phyloP scores from a whole-genome alignment of 2,329 filamentous ascomycete species.

The Teratosphaeriaceae sp. region DNA sequence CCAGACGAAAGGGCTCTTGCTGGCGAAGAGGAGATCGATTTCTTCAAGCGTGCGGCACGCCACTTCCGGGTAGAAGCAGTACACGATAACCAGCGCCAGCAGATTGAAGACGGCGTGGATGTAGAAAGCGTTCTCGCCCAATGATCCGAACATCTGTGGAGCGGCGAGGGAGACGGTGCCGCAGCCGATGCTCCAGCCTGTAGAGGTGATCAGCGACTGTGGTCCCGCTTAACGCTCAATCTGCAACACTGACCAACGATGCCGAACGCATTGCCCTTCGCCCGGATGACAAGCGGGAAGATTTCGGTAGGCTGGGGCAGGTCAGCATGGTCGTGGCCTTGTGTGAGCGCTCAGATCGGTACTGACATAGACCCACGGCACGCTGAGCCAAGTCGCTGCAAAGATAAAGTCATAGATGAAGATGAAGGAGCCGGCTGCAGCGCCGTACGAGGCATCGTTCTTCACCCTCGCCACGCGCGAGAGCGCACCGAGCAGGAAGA shows the following conservation, averaged over 20 bases:
- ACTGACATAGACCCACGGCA: slow-evolving; percentile 5
- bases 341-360: no score
- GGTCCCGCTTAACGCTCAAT: neutral
- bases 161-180: slow-evolving; percentile 3
- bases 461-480: slow-evolving; percentile 1
- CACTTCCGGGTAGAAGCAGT: slow-evolving; percentile 3
- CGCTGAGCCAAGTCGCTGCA: slow-evolving; percentile 1
- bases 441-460: neutral
- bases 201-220: neutral
- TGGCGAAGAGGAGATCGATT: slow-evolving; percentile 3
- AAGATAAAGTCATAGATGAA: slow-evolving; percentile 5
- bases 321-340: neutral
- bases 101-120: slow-evolving; percentile 5
- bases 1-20: slow-evolving; percentile 1
- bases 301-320: slow-evolving; percentile 1
- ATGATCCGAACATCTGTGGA: slow-evolving; percentile 1
- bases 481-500: slow-evolving; percentile 2
- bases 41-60: slow-evolving; percentile 3
- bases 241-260: slow-evolving; percentile 3
- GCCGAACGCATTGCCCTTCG: slow-evolving; percentile 4
- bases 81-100: slow-evolving; percentile 1
- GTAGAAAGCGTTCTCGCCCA: slow-evolving; percentile 2
- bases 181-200: slow-evolving; percentile 4
- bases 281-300: slow-evolving; percentile 3
- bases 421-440: slow-evolving; percentile 3